Conservation (phyloP, 202 grass and related monocot species). For the Digitaria exilis region DNA sequence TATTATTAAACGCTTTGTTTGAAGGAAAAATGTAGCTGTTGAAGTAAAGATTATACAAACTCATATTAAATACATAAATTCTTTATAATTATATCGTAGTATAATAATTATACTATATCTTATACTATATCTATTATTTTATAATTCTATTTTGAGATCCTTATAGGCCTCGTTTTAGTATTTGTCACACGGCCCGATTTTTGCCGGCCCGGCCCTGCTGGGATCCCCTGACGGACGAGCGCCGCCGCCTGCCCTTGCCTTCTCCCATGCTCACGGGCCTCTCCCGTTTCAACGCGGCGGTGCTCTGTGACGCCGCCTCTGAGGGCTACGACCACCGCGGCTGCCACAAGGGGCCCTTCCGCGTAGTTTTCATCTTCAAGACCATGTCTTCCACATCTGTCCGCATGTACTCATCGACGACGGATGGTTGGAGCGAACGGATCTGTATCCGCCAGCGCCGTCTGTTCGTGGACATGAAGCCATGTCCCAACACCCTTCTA, state of each 20-base stretch:
- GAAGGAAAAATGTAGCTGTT: no score
- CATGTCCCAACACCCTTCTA: neutral
- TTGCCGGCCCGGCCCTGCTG: no score
- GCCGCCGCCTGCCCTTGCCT: neutral
- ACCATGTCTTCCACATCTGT: neutral
- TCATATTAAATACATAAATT: no score
- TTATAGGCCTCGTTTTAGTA: no score
- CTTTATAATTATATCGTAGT: no score
- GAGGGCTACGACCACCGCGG: neutral
- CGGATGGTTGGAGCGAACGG: neutral
- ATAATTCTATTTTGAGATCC: no score
- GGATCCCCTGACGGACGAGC: neutral
- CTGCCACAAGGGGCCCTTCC: neutral
- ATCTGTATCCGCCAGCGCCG: no score
- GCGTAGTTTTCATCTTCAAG: neutral
- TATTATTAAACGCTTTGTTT: no score
- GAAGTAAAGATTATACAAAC: no score
- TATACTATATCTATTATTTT: no score
- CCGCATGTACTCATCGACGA: neutral
- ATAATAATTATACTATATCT: no score
- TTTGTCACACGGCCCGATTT: no score
- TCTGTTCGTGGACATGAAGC: neutral
- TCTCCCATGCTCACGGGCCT: neutral
- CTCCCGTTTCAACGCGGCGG: neutral
- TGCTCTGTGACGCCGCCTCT: neutral